These are phyloP conservation scores for Rhizopus microsporus DNA, from an alignment of 371 early-diverging fungal species.

Conservation along the genomic window DNA sequence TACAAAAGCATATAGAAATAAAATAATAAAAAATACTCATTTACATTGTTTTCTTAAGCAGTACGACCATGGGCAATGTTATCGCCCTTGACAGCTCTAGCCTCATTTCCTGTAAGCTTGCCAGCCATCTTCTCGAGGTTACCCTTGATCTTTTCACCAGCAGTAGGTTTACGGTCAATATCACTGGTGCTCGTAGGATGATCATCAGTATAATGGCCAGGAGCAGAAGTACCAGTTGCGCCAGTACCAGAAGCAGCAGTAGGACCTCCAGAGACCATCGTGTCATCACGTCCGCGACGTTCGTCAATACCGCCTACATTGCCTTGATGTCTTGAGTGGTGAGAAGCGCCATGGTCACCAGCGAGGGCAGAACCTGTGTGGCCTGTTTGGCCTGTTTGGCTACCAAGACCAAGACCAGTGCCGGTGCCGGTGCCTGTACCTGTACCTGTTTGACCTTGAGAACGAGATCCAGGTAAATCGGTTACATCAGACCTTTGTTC, in stretches of 20 bases:
- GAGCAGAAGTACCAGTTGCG: no score
- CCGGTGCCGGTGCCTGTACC: no score
- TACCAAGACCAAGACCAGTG: no score
- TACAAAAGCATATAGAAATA: not conserved
- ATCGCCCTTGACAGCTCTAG: slow-evolving; percentile 29
- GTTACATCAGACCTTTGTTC: slow-evolving; percentile 2
- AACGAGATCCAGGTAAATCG: not conserved
- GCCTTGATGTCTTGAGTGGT: slow-evolving; percentile 2
- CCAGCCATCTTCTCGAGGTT: slow-evolving; percentile 32
- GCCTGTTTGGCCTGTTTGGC: no score
- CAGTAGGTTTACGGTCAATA: slow-evolving; percentile 6
- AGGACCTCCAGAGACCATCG: not conserved
- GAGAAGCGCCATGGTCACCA: slow-evolving; percentile 21
- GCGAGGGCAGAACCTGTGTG: not conserved
- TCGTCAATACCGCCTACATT: not conserved
- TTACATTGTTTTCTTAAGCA: not conserved
- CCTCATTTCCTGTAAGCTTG: slow-evolving; percentile 30
- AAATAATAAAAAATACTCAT: not conserved
- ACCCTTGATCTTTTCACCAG: slow-evolving; percentile 34
- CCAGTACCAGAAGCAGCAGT: not conserved
- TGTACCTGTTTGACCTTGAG: not conserved
- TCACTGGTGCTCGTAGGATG: slow-evolving; percentile 5
- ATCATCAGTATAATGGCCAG: not conserved
- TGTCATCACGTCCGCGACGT: not conserved
- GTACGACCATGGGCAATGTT: slow-evolving; percentile 24